Evolutionary conservation across 73 alveolate species (phyloP).

Genomic region (Blepharisma stoltei): DNA sequence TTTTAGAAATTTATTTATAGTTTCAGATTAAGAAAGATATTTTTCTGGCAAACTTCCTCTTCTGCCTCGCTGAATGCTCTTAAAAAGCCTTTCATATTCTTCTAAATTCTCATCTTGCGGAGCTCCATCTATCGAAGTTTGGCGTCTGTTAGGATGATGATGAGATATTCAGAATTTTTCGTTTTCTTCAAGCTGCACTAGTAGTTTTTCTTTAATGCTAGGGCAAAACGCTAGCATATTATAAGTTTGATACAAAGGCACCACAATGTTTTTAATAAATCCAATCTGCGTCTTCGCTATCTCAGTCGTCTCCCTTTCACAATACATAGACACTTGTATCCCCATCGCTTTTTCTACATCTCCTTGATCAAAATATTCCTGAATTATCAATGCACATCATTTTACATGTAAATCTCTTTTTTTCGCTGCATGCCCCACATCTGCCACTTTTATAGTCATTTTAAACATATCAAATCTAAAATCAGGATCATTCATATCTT

Average conservation of each 20-base stretch:
- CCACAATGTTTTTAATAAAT: slow-evolving; percentile 49
- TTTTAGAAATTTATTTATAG: neutral
- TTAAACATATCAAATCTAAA: neutral
- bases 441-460: slow-evolving; percentile 25
- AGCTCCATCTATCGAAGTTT: neutral
- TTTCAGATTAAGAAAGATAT: neutral
- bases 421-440: slow-evolving; percentile 63
- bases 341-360: slow-evolving; percentile 53
- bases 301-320: slow-evolving; percentile 59
- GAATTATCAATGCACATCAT: slow-evolving; percentile 53
- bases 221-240: neutral
- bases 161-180: neutral
- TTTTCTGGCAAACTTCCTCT: neutral
- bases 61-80: neutral
- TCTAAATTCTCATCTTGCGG: neutral
- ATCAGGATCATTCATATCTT: neutral
- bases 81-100: neutral
- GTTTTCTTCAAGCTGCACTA: neutral
- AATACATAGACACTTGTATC: slow-evolving; percentile 40
- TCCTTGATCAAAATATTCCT: slow-evolving; percentile 57
- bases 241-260: slow-evolving; percentile 29
- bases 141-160: neutral
- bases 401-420: slow-evolving; percentile 41
- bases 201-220: neutral
- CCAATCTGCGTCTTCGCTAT: slow-evolving; percentile 56